A percentile compares a stretch with the other conserved stretches of the same genome.
phyloP scores from a whole-genome alignment of 331 rosid species.

The Malus hybrid region DNA sequence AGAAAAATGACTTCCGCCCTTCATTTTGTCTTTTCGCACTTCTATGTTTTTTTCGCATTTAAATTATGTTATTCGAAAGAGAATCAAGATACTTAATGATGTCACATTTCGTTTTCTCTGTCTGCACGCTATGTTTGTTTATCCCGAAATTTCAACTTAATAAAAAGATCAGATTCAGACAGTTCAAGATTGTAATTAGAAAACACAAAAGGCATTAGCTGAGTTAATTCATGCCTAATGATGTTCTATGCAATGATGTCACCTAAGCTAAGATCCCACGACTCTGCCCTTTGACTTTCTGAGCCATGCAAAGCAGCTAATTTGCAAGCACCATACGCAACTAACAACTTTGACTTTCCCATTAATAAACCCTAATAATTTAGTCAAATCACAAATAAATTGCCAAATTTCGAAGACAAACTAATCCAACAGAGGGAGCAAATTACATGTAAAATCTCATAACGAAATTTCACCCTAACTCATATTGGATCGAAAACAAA shows the following conservation, averaged over 20 bases:
- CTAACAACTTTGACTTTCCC: conserved; percentile 12
- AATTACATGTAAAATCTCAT: background rate
- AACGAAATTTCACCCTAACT: background rate
- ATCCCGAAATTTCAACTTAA: background rate
- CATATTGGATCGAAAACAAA: no score
- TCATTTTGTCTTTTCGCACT: background rate
- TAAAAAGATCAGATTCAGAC: background rate
- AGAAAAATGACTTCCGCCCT: background rate
- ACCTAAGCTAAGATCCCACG: conserved; percentile 5
- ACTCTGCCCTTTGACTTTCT: conserved; percentile 10
- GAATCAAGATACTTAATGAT: no score
- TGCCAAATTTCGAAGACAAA: background rate
- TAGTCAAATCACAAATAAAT: background rate
- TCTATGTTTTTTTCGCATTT: no score
- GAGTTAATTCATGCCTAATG: background rate
- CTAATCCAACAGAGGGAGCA: background rate
- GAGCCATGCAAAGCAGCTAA: background rate
- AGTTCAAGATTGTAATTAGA: background rate
- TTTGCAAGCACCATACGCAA: background rate
- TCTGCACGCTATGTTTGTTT: background rate
- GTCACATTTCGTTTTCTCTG: no score
- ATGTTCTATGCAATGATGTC: conserved; percentile 20
- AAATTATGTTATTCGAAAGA: no score
- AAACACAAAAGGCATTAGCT: background rate
- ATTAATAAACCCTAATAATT: background rate